A percentile compares a stretch with the other conserved stretches of the same genome.
Evolutionary conservation across 192 early-diverging fungal species (phyloP).

Genomic region (Thoreauomyces humboldtii): DNA sequence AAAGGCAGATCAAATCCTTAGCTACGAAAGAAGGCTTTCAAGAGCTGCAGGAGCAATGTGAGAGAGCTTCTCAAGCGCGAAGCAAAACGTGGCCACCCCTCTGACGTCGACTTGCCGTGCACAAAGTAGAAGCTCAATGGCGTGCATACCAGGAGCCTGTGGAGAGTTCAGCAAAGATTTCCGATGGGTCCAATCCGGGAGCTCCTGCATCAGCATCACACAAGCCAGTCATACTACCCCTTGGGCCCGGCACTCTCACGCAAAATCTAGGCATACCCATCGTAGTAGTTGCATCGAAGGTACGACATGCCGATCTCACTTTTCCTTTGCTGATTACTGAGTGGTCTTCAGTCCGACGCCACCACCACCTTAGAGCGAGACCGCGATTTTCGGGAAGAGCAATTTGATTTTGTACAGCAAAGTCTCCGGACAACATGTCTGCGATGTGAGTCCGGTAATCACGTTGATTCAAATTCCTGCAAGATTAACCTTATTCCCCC

Average conservation of each 20-base stretch:
- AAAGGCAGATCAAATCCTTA: slow-evolving; percentile 49
- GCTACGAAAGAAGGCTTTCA: slow-evolving; percentile 21
- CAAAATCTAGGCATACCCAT: slow-evolving; percentile 86
- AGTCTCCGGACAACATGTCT: slow-evolving; percentile 84
- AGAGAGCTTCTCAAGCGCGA: background rate
- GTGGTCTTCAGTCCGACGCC: slow-evolving; percentile 61
- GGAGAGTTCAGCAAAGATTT: too few species aligned
- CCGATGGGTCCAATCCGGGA: background rate
- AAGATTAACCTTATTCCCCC: background rate
- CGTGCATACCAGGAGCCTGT: slow-evolving; percentile 68
- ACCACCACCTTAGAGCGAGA: slow-evolving; percentile 75
- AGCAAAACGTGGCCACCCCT: too few species aligned
- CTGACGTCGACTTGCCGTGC: too few species aligned
- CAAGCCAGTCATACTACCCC: slow-evolving; percentile 36
- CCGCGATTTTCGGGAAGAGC: slow-evolving; percentile 82
- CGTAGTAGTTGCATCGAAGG: slow-evolving; percentile 87
- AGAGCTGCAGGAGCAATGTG: background rate
- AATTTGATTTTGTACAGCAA: slow-evolving; percentile 96
- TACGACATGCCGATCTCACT: slow-evolving; percentile 17
- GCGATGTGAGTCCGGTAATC: slow-evolving; percentile 61
- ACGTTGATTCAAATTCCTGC: too few species aligned
- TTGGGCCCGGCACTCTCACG: slow-evolving; percentile 77
- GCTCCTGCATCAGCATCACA: background rate
- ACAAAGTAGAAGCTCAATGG: slow-evolving; percentile 62
- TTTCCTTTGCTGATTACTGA: background rate